These are phyloP conservation scores for Fonsecaea pedrosoi DNA, from an alignment of 2,329 filamentous ascomycete species.

Conservation along the genomic window DNA sequence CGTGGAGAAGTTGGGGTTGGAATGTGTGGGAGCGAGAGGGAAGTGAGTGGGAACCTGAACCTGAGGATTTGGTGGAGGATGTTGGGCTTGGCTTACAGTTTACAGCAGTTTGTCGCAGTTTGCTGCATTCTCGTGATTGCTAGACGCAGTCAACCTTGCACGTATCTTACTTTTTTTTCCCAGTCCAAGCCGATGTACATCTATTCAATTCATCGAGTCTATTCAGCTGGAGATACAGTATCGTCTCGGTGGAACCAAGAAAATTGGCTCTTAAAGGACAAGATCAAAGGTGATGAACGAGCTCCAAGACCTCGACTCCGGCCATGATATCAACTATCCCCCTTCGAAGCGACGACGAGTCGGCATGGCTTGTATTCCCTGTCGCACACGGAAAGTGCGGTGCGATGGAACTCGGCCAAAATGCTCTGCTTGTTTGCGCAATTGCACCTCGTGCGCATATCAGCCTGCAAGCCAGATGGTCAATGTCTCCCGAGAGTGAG, in stretches of 20 bases:
- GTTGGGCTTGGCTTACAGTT: background rate
- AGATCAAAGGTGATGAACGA: background rate
- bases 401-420: background rate
- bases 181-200: background rate
- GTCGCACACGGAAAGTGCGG: background rate
- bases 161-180: background rate
- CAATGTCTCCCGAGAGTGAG: constrained; percentile 2
- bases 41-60: background rate
- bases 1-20: background rate
- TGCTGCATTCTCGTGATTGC: background rate
- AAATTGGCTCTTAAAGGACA: background rate
- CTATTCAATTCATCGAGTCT: background rate
- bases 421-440: background rate
- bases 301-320: constrained; percentile 1
- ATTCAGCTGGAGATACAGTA: background rate
- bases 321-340: background rate
- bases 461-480: constrained; percentile 4
- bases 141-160: background rate
- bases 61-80: background rate
- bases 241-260: background rate
- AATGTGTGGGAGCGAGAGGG: background rate
- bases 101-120: background rate
- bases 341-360: constrained; percentile 3
- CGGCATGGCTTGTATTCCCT: constrained; percentile 1
- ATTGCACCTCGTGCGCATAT: background rate